Evolutionary conservation across 306 rosid genomes (phyloP), one percentile per base, ranked within the genome.

Genomic region (Morella rubra): DNA sequence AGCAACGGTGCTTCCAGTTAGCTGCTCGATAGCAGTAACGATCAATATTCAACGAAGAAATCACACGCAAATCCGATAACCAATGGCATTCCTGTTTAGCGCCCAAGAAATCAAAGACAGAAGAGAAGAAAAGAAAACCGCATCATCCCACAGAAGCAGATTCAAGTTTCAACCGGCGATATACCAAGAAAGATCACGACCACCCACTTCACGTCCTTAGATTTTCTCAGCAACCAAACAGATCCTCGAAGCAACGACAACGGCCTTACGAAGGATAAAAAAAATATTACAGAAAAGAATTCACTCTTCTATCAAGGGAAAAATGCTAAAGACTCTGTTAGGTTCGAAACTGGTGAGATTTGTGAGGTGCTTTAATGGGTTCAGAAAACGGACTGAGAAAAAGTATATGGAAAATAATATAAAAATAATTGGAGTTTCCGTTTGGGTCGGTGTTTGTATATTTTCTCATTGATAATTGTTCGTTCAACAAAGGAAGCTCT

Each of bases 271-370:
- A 52, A 65, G 67, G 52, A 42, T 4, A 24, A 18, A 47, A 45
- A 64, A 12, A 12, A 10, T 13, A 15, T 44, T 65, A 41, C 20
- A 6, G 49, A 65, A n/a, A 41, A 9, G 11, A 66, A 66, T 41
- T 20, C 18, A 24, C 18, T 15, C 71, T 11, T 16, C 27, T 70
- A 71, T 27, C 44, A 42, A 44, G 73, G 71, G 66, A 68, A 79
- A 45, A 74, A 53, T 71, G 15, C 37, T 2, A 51, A 53, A 46
- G 75, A 72, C 84, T 77, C 69, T 72, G 89, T 75, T 87, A 73
- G 90, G 91, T 87, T 83, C 75, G 74, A 87, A 82, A 80, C 82
- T 74, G 93, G 83, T 85, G 83, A 81, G 87, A 82, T 85, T 78
- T 77, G 84, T 50, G 76, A 42, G 77, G 87, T 58, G 80, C 62